Percentiles rank a stretch among this genome's conserved stretches.
Conservation (phyloP, 2,329 filamentous ascomycete genomes). For the Pseudogymnoascus sp. region DNA sequence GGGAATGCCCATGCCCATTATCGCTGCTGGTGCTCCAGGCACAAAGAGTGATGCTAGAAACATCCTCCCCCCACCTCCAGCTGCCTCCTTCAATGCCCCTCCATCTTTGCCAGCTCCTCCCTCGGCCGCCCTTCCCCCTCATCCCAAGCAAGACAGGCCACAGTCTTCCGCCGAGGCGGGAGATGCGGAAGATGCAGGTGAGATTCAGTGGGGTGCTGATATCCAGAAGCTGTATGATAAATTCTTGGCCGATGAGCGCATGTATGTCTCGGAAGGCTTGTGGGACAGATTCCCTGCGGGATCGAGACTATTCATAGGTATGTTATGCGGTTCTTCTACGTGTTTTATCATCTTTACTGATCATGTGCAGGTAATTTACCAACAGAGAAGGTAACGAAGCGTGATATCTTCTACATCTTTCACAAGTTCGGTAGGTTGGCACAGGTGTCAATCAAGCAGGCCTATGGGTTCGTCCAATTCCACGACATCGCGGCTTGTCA, state of each 20-base stretch:
- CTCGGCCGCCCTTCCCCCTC: slow-evolving; percentile 18
- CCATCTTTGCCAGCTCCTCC: slow-evolving; percentile 17
- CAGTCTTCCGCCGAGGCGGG: slow-evolving; percentile 15
- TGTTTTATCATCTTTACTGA: not conserved
- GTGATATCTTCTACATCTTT: slow-evolving; percentile 88
- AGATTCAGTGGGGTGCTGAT: slow-evolving; percentile 34
- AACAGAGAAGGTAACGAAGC: slow-evolving; percentile 86
- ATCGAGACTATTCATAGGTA: slow-evolving; percentile 75
- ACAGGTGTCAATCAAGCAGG: slow-evolving; percentile 93
- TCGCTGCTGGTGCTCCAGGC: slow-evolving; percentile 28
- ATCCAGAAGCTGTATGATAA: slow-evolving; percentile 62
- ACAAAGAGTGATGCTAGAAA: slow-evolving; percentile 27
- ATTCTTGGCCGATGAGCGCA: slow-evolving; percentile 64
- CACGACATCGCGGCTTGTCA: slow-evolving; percentile 67
- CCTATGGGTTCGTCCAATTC: slow-evolving; percentile 95
- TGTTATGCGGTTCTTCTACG: slow-evolving; percentile 22
- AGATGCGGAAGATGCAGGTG: slow-evolving; percentile 24
- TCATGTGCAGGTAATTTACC: slow-evolving; percentile 67
- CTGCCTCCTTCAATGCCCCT: slow-evolving; percentile 24
- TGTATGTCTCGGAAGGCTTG: slow-evolving; percentile 67
- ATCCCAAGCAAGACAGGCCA: slow-evolving; percentile 18
- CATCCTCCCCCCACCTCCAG: slow-evolving; percentile 28
- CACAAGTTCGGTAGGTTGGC: slow-evolving; percentile 77
- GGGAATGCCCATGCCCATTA: slow-evolving; percentile 22
- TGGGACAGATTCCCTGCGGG: slow-evolving; percentile 75